Evolutionary conservation across 805 yeast species (phyloP), one percentile per base, ranked within the genome.

Genomic region (Wickerhamiella galacta): DNA sequence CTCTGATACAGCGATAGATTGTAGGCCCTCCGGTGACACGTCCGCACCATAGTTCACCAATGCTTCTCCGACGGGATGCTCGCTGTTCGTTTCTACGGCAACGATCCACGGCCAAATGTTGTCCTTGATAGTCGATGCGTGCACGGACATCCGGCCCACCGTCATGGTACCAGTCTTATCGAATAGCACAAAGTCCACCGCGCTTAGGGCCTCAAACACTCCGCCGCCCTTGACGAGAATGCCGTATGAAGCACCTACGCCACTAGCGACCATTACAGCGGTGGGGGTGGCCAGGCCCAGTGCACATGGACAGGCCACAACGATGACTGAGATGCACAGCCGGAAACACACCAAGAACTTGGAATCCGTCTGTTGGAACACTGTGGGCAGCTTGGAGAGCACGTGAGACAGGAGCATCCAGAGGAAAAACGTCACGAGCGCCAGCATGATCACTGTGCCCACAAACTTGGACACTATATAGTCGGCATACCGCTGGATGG

Each of bases 301-400:
- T 0, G 98, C 96, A 64, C 98, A 90, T 0, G 99, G 99, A 56
- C 99, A 90, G 2, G 98, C 98, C 31, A 90, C 95, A 8, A 90
- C 95, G 41, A 92, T 70, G 4, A 90, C 98, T 5, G 93, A 74
- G 18, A 90, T 87, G 4, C 93, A 75, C 29, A 85, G 65, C 46
- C 78, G 73, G 36, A 92, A 54, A 48, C 87, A 75, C 4, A 69
- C 69, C 51, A 70, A 73, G 41, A 72, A 63, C 33, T 66, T 64
- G 7, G 82, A 80, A 41, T 68, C 67, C 6, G 53, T 60, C 27
- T 52, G 53, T 12, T 50, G 33, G 47, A 75, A 73, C 7, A 66
- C 58, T 3, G 45, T 49, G 2, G 83, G 82, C 17, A 66, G 64
- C 14, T 49, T 46, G 14, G 39, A 24, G 23, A 57, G 24, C 10